phyloP scores from a whole-genome alignment of 805 yeast genomes.

The Starmerella bombi region DNA sequence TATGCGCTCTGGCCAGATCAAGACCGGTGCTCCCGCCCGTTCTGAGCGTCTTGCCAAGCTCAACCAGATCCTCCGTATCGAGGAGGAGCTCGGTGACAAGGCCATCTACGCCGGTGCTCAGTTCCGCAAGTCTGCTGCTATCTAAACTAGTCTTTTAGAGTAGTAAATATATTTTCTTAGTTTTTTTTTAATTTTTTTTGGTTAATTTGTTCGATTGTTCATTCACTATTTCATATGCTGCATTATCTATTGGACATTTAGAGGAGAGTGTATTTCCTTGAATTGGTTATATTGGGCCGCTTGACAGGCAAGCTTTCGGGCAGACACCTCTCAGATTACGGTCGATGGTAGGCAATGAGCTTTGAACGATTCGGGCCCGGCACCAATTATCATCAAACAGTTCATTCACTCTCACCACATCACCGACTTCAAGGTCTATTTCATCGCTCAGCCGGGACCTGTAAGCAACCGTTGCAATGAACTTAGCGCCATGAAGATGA shows the following conservation, averaged over 20 bases:
- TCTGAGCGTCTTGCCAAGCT: constrained; percentile 98
- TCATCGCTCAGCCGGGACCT: constrained; percentile 76
- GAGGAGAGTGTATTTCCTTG: neutral
- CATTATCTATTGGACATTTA: neutral
- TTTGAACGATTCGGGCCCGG: constrained; percentile 35
- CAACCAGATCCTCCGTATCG: constrained; percentile 96
- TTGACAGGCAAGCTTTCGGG: constrained; percentile 15
- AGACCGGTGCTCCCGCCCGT: constrained; percentile 99
- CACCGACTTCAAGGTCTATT: constrained; percentile 51
- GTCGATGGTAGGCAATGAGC: neutral
- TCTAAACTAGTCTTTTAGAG: constrained; percentile 19
- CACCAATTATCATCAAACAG: constrained; percentile 93
- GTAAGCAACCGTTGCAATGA: constrained; percentile 58
- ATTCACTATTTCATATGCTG: neutral
- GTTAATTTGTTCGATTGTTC: neutral
- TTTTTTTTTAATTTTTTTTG: too few relatives aligned
- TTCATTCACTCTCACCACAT: constrained; percentile 59
- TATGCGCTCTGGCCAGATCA: constrained; percentile 95
- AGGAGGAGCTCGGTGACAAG: constrained; percentile 96
- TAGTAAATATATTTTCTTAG: neutral
- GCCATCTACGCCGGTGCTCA: constrained; percentile 89
- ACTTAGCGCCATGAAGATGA: constrained; percentile 24
- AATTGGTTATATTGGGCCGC: neutral
- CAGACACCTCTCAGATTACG: constrained; percentile 16
- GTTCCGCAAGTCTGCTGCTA: constrained; percentile 48